Evolutionary conservation across 345 rosid species (phyloP), one percentile per base, ranked within the genome.

Genomic region (Raphanus sativus): DNA sequence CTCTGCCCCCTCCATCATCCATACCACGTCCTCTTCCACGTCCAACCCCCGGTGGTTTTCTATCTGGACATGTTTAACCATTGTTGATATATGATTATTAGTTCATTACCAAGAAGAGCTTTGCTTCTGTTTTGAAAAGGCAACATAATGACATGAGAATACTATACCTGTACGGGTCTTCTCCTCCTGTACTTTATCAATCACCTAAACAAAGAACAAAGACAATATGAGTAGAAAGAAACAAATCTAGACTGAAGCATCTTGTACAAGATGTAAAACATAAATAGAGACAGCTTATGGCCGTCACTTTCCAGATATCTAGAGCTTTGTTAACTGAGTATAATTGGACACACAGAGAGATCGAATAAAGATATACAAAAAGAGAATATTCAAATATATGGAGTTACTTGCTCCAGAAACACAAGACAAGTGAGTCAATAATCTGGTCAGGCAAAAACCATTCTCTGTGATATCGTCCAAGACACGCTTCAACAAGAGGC

Each of bases 371-470:
- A 28, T 3, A 28, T 28, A 28, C 30, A 28, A 28, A 28, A 2
- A 34, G 54, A 16, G 15, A 70, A 2, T 16, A n/a, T 1, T 16
- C 4, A 15, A 33, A 12, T 4, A 6, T 15, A 12, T 2, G 34
- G 48, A 36, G 52, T 21, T 28, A 13, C 15, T 15, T 12, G 71
- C 15, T n/a, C 26, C 62, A 32, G 32, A 58, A 33, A 62, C 42
- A 60, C 0, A 8, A 62, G 13, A 62, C 32, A 62, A 69, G 60
- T 38, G 42, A 24, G 66, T 62, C 11, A 62, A n/a, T 8, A 50
- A 34, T 80, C 83, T 70, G 77, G 80, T 80, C 83, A 80, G 83
- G 69, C 64, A 75, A 66, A 29, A 64, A 80, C 83, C 80, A 80
- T 63, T 80, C 83, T 50, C 80, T 71, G 63, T 70, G 80, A 32